Percentiles rank a stretch among this genome's conserved stretches.
phyloP scores from a whole-genome alignment of 257 asterid species.

The Paulownia fortunei region DNA sequence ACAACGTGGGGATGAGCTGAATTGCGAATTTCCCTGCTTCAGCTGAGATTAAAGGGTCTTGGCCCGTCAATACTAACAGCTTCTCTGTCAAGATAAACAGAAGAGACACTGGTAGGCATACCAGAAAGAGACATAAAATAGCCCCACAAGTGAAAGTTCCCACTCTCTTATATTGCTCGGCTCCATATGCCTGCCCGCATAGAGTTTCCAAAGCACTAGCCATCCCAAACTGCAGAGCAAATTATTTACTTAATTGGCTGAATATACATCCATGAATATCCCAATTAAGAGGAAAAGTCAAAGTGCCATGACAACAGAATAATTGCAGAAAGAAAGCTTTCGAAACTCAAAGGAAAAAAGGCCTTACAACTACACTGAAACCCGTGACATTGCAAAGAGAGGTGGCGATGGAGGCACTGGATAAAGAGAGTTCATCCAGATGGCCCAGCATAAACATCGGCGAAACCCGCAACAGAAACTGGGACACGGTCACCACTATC shows the following conservation, averaged over 20 bases:
- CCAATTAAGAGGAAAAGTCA: too few species aligned
- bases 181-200: conserved; percentile 94
- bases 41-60: conserved; percentile 66
- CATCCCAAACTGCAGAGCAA: conserved; percentile 68
- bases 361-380: conserved; percentile 51
- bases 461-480: conserved; percentile 47
- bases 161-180: conserved; percentile 61
- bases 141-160: conserved; percentile 64
- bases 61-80: conserved; percentile 57
- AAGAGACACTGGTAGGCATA: conserved; percentile 62
- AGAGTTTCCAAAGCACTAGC: conserved; percentile 85
- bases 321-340: background rate
- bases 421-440: conserved; percentile 52
- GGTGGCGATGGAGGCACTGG: conserved; percentile 67
- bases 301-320: too few species aligned
- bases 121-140: conserved; percentile 54
- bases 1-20: conserved; percentile 71
- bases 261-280: background rate
- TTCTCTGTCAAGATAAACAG: conserved; percentile 67
- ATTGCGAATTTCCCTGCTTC: conserved; percentile 72
- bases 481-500: conserved; percentile 54
- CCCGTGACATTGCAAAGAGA: conserved; percentile 67
- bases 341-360: background rate
- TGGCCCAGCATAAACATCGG: conserved; percentile 68
- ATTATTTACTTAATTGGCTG: background rate